Conservation (phyloP, 2,329 filamentous ascomycete genomes). For the Paraphoma chrysanthemicola region DNA sequence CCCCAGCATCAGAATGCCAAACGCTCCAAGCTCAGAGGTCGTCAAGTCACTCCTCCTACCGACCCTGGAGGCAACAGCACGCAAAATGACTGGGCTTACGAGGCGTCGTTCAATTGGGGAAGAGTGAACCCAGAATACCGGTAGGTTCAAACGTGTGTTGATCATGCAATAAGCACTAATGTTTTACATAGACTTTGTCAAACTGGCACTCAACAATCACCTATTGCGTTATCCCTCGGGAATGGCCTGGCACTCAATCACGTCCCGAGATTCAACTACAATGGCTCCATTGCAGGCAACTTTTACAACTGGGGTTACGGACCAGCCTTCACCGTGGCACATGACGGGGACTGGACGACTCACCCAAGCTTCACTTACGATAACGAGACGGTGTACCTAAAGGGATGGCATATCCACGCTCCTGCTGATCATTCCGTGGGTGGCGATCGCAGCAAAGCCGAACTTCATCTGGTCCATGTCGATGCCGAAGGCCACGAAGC, state of each 20-base stretch:
- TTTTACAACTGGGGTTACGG: constrained; percentile 61
- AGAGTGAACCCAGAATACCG: constrained; percentile 49
- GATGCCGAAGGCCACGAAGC: constrained; percentile 50
- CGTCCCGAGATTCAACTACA: constrained; percentile 53
- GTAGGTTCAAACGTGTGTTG: no score
- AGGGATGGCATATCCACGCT: constrained; percentile 60
- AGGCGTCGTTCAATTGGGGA: constrained; percentile 50
- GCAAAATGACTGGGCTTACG: constrained; percentile 23
- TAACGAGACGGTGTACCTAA: constrained; percentile 56
- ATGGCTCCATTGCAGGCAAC: constrained; percentile 43
- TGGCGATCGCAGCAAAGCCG: constrained; percentile 53
- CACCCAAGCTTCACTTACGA: constrained; percentile 55
- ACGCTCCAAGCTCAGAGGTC: constrained; percentile 11
- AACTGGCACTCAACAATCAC: constrained; percentile 59
- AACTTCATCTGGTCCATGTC: constrained; percentile 59
- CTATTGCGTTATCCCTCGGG: constrained; percentile 53
- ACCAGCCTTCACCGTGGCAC: constrained; percentile 52
- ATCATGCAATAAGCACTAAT: no score
- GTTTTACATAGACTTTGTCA: constrained; percentile 48
- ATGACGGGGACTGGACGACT: constrained; percentile 46
- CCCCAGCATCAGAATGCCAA: constrained; percentile 23
- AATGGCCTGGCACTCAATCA: constrained; percentile 52
- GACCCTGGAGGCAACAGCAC: constrained; percentile 9
- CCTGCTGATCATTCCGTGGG: constrained; percentile 59
- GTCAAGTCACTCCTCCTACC: constrained; percentile 6